Evolutionary conservation across 1,284 basidiomycete species (phyloP), one percentile per base, ranked within the genome.

Genomic region (Mycosarcoma maydis): DNA sequence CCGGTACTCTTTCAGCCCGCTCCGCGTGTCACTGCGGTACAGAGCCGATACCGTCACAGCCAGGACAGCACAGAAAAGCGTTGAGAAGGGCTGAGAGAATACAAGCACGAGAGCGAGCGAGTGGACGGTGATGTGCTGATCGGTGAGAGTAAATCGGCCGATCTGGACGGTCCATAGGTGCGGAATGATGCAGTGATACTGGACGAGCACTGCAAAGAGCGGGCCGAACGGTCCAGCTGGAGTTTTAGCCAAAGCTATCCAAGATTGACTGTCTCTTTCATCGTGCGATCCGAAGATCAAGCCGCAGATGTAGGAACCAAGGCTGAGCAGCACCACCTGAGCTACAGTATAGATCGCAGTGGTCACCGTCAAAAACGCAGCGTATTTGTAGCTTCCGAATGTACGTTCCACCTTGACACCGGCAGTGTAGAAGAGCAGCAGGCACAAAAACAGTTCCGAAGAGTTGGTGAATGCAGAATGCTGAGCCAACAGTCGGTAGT

Each of bases 301-400:
- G 11, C 16, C n/a, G 33, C 10, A 11, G 6, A 58, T 3, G 17
- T 42, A 16, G 5, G 42, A 57, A 1, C 32, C 20, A 8, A 40
- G 2, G 0, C 33, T 40, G 4, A 72, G 39, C 22, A 61, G 10
- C 7, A 59, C 23, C 6, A 57, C 29, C 23, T 65, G 47, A 9
- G 43, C 16, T 2, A 13, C 41, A 1, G 57, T 64, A 26, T 39
- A 65, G 8, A 72, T 11, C 7, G 36, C 13, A 4, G 57, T 65
- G 3, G 30, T 41, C 0, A 65, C 24, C 33, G 47, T 30, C 29
- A 72, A 33, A 22, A 72, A 69, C 29, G 45, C 29, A n/a, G 91
- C 90, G 83, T 87, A 96, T 81, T 96, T 96, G 55, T 89, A 83
- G 48, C 88, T 89, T 2, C 94, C 94, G 77, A 94, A 95, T 34